Base-by-base conservation (phyloP, 2,329 filamentous ascomycete genomes). In the Xylariaceae sp. region DNA sequence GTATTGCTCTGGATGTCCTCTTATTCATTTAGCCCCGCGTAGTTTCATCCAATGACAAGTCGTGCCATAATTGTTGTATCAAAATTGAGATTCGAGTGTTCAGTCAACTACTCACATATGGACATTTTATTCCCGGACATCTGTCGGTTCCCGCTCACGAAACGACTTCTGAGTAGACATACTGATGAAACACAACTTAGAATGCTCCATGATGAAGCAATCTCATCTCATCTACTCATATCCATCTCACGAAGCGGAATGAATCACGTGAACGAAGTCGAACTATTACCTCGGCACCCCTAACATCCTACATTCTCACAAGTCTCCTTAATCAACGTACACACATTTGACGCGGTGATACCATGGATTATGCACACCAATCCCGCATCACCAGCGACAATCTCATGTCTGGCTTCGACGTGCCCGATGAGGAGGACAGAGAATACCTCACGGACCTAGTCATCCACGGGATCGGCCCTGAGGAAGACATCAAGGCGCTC, bases 341-440 rank as follows among this genome's bases (percentile, higher is more conserved):
- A 5, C 35, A 37, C 35, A 37, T 37, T 9, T 9, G 35, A 37
- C 35, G 9, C 35, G 5, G 35, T 37, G 35, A 17, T 17, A 17
- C 17, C 50, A 55, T 35, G 53, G 61, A 18, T 45, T 34, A 47
- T 5, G 30, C 11, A 42, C 13, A 39, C 51, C 11, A 15, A 13
- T 7, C 10, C 2, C 44, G 2, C n/a, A 23, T 61, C 9, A 57
- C 69, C 5, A 64, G 67, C 3, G 57, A 69, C 4, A 66, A 72
- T 55, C 66, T 73, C 11, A 64, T 75, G 37, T 70, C 67, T 58
- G 71, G 72, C 35, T 75, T 75, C 58, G 64, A 74, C 47, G 58
- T 69, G 11, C 18, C 58, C 7, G 62, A 70, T 59, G 65, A 70
- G 3, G 63, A 65, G 4, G 59, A 71, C 2, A 61, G 54, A n/a